These are phyloP conservation scores for Omphalotus olearius DNA, from an alignment of 1,284 basidiomycete species.

Conservation along the genomic window DNA sequence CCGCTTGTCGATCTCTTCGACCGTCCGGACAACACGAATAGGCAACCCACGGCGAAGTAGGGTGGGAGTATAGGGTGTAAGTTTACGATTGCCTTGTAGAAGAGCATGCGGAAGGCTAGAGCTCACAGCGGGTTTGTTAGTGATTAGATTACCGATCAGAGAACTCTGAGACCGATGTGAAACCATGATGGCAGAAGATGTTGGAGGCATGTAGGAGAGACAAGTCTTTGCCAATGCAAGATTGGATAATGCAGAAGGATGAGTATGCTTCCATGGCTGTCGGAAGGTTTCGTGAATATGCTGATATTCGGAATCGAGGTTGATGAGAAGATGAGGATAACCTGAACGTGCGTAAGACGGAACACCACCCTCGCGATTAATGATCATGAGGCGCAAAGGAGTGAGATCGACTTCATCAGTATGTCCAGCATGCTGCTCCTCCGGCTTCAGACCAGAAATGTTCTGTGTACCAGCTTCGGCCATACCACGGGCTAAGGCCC, in stretches of 20 bases:
- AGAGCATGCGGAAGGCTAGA: conserved; percentile 93
- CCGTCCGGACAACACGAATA: conserved; percentile 75
- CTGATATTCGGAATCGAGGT: conserved; percentile 84
- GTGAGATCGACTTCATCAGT: conserved; percentile 70
- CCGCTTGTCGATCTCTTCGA: conserved; percentile 62
- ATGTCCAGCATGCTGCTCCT: conserved; percentile 24
- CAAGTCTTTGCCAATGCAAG: conserved; percentile 87
- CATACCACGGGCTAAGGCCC: conserved; percentile 88
- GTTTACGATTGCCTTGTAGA: conserved; percentile 77
- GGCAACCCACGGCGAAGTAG: conserved; percentile 87
- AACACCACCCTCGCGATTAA: conserved; percentile 95
- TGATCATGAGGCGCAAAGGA: conserved; percentile 94
- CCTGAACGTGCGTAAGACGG: conserved; percentile 96
- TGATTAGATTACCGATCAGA: conserved; percentile 96
- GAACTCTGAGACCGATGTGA: conserved; percentile 95
- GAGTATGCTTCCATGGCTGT: conserved; percentile 69
- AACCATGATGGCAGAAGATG: conserved; percentile 93
- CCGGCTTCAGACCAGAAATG: conserved; percentile 28
- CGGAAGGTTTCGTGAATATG: conserved; percentile 89
- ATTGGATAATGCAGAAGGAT: conserved; percentile 88
- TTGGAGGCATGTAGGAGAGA: conserved; percentile 88
- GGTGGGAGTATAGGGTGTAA: conserved; percentile 91
- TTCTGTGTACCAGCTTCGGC: conserved; percentile 48
- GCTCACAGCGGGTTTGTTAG: conserved; percentile 95
- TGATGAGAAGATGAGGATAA: conserved; percentile 94